Evolutionary conservation across 176 grass and related monocot species (phyloP), one percentile per base, ranked within the genome.

Genomic region (Pontederia paniculata): DNA sequence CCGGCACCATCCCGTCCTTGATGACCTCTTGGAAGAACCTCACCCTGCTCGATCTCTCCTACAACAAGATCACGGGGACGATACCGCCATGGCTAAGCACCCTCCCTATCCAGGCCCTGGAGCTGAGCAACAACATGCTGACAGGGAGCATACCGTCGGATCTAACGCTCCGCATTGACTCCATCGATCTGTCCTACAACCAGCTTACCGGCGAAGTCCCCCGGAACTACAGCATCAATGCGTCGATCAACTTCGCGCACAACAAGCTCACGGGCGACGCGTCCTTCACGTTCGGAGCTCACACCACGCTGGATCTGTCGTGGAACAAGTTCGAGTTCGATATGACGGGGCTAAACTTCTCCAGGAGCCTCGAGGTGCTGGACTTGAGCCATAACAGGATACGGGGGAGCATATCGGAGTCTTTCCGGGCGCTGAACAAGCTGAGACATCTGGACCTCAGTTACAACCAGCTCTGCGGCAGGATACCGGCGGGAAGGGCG

Each of bases 361-460:
- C 89, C n/a, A 54, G 58, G 62, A 68, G 81, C 61, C 70, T 94
- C 12, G 59, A 64, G 2, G 84, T 78, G 75, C 66, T 94, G 51
- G 84, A 94, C 67, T 77, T 94, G 6, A 84, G 77, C 58, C 84
- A 94, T 72, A 94, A 94, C 72, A 62, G 21, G 55, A 88, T 94
- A 60, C 44, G 54, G 5, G 80, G 80, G 20, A 78, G 67, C 19
- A 70, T 94, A 47, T 70, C 83, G 9, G 19, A n/a, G 28, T 94
- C 83, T 16, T 76, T 94, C 1, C 73, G 60, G 21, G 17, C 52
- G 15, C 57, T 81, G 3, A 50, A 74, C 59, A 71, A 68, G 52
- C 67, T 88, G 45, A 46, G 60, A 73, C 77, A 60, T 70, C 73
- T 94, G 13, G 81, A 88, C 78, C 72, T 94, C 58, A 84, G 77